Percentiles rank a stretch among this genome's conserved stretches.
phyloP scores from a whole-genome alignment of 2,329 filamentous ascomycete species.

The Didymella exigua region DNA sequence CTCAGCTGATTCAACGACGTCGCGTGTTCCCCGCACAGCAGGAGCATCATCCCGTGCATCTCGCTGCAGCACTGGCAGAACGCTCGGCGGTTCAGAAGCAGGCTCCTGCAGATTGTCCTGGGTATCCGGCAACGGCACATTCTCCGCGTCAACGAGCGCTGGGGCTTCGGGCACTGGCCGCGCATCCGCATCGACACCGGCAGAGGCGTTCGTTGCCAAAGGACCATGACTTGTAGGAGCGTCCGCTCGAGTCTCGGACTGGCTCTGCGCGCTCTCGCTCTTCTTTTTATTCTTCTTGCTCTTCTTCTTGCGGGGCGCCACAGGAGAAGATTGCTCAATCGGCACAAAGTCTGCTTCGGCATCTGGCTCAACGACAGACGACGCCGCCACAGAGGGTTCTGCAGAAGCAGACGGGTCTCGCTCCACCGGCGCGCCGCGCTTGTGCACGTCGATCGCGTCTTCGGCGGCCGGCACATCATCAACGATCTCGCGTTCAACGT shows the following conservation, averaged over 20 bases:
- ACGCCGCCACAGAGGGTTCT: neutral
- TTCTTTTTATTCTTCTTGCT: constrained; percentile 39
- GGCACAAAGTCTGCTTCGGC: neutral
- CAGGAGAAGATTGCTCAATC: constrained; percentile 5
- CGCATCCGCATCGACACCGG: neutral
- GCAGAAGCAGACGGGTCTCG: neutral
- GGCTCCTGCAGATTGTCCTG: neutral
- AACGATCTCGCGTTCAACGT: constrained; percentile 14
- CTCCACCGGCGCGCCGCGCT: neutral
- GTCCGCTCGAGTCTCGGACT: constrained; percentile 14
- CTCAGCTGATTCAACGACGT: neutral
- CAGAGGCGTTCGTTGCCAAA: neutral
- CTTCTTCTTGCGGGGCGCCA: constrained; percentile 32
- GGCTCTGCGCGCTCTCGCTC: constrained; percentile 26
- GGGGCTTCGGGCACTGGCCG: neutral
- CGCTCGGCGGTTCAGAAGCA: too few relatives aligned
- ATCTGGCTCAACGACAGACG: neutral
- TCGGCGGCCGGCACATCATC: neutral
- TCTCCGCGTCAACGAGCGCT: neutral
- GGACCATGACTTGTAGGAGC: too few relatives aligned
- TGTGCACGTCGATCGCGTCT: neutral
- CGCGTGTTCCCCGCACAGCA: too few relatives aligned
- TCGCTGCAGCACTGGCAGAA: neutral
- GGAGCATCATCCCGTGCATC: neutral
- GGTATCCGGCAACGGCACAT: neutral